phyloP scores from a whole-genome alignment of 2,329 filamentous ascomycete genomes.

The Lasiodiplodia theobromae region DNA sequence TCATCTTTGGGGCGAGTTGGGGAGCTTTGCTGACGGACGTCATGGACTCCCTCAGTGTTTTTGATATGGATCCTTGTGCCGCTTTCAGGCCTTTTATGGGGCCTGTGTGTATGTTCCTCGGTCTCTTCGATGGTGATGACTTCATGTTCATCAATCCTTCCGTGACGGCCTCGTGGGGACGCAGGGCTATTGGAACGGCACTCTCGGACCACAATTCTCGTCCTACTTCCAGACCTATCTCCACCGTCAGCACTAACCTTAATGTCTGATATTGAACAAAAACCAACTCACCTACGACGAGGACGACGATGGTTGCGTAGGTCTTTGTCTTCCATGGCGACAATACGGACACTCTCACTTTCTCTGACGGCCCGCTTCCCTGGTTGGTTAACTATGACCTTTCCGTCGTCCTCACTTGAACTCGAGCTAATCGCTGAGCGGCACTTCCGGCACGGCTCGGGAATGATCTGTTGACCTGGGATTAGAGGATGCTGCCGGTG shows the following conservation, averaged over 20 bases:
- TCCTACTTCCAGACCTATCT: constrained; percentile 30
- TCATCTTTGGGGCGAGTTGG: not conserved
- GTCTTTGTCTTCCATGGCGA: constrained; percentile 34
- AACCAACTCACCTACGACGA: constrained; percentile 34
- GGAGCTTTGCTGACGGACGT: constrained; percentile 31
- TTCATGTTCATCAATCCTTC: constrained; percentile 34
- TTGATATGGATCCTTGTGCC: constrained; percentile 34
- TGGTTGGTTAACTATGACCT: constrained; percentile 24
- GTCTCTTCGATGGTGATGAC: constrained; percentile 35
- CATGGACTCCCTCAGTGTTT: constrained; percentile 34
- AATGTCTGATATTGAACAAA: not conserved
- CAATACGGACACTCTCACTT: constrained; percentile 32
- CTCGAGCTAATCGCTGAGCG: constrained; percentile 36
- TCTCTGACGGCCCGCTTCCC: constrained; percentile 24
- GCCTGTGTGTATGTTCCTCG: constrained; percentile 33
- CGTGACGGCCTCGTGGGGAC: constrained; percentile 35
- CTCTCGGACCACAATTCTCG: constrained; percentile 7
- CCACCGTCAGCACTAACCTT: not conserved
- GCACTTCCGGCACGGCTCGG: constrained; percentile 42
- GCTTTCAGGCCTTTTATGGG: constrained; percentile 38
- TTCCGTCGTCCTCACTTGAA: constrained; percentile 32
- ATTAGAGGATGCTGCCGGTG: constrained; percentile 46
- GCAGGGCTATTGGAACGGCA: constrained; percentile 28
- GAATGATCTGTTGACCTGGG: constrained; percentile 39
- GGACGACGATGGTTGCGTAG: constrained; percentile 35